Evolutionary conservation across 176 grass and related monocot genomes (phyloP), one percentile per base, ranked within the genome.

Genomic region (Phoenix dactylifera): DNA sequence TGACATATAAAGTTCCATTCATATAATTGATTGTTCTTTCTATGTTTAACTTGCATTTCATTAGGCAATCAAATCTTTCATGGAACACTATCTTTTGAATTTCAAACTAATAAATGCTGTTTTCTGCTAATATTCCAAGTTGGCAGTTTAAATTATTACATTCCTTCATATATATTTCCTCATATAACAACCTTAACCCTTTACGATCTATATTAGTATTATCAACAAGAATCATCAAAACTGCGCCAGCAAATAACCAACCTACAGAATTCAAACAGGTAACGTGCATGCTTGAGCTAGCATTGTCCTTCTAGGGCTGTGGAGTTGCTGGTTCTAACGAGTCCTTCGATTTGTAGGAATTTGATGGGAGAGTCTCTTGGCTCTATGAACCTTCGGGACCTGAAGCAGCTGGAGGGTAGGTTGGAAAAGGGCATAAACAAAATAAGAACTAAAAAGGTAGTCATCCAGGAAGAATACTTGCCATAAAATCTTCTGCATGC

Each of bases 371-470:
- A 90, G 49, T 59, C 66, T 65, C 76, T 82, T 5, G 60, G 78
- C 59, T 68, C 77, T 50, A 76, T 79, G 65, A 79, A 22, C 62
- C 50, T 51, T 30, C 74, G 74, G 32, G 92, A 97, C 14, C 77
- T 80, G 18, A 97, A 85, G 63, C 65, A 71, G 26, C 65, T 87
- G 4, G 92, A 97, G 66, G 80, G 3, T 20, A 90, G 77, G 51
- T 62, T 97, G 59, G 92, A 91, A 39, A 74, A 80, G 78, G 84
- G 72, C 14, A 63, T 97, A n/a, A 68, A 59, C 66, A 97, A 91
- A 78, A 97, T 97, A 66, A 89, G 92, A 66, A 70, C 75, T 63
- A 90, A 72, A 73, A 97, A 82, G 83, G 92, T 97, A 85, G 9
- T 23, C 52, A 19, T 51, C 28, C 39, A 19, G 6, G 29, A 32